These are phyloP conservation scores for Nicotiana obtusifolia DNA, from an alignment of 257 asterid species.

Conservation along the genomic window DNA sequence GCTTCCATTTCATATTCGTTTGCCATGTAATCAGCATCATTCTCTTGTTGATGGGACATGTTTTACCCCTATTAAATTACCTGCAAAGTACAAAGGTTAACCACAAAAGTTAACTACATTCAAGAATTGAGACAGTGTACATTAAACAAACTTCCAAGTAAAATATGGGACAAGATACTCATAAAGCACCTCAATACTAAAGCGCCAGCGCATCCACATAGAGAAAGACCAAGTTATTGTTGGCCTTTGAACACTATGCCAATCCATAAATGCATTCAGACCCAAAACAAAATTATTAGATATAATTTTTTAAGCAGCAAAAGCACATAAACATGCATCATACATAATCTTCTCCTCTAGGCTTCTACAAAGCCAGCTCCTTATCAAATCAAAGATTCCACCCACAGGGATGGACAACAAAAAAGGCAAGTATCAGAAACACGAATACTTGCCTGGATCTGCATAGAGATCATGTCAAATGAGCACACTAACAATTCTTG, in stretches of 20 bases:
- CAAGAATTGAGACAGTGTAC: neutral
- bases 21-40: conserved; percentile 68
- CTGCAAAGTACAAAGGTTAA: neutral
- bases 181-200: neutral
- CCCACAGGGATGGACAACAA: neutral
- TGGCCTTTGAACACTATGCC: neutral
- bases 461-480: conserved; percentile 1
- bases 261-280: neutral
- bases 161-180: neutral
- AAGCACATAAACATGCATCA: neutral
- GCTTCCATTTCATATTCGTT: conserved; percentile 85
- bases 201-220: neutral
- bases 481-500: neutral
- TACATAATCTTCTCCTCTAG: neutral
- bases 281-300: too few species aligned
- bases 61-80: conserved; percentile 19
- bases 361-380: neutral
- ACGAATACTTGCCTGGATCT: neutral
- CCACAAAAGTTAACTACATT: neutral
- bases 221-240: neutral
- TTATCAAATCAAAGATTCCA: neutral
- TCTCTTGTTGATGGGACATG: conserved; percentile 54
- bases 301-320: neutral
- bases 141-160: neutral
- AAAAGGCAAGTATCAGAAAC: neutral